Evolutionary conservation across 441 rosid genomes (phyloP).

Genomic region (Syzygium malaccense): DNA sequence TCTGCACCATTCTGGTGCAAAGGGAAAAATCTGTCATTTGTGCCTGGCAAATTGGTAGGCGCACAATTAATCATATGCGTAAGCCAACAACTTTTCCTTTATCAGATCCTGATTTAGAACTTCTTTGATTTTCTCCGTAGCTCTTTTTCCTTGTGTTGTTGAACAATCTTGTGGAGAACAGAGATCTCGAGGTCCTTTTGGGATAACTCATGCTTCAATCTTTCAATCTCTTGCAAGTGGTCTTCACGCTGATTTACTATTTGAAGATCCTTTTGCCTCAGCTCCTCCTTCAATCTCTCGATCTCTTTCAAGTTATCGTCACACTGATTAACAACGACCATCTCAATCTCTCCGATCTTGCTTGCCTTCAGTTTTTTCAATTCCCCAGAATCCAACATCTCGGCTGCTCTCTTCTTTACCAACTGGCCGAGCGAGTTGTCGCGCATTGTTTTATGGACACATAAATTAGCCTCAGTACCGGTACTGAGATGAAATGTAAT

Average conservation of each 20-base stretch:
- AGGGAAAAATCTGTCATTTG: not conserved
- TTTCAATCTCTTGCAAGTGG: constrained; percentile 44
- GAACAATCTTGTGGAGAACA: constrained; percentile 42
- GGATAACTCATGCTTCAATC: constrained; percentile 35
- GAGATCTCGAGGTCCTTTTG: constrained; percentile 34
- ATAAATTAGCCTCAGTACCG: constrained; percentile 29
- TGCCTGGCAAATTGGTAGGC: not conserved
- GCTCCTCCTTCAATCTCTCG: constrained; percentile 8
- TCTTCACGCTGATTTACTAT: not conserved
- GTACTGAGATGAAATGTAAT: constrained; percentile 22
- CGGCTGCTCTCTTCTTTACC: constrained; percentile 12
- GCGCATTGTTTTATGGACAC: constrained; percentile 44
- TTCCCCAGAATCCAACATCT: constrained; percentile 16
- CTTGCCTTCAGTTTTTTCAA: constrained; percentile 34
- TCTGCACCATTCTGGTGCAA: not conserved
- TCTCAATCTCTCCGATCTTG: not conserved
- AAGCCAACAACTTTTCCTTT: not conserved
- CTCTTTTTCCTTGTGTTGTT: constrained; percentile 20
- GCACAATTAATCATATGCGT: not conserved
- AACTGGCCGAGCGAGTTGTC: constrained; percentile 10
- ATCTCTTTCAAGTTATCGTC: constrained; percentile 8
- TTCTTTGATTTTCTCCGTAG: not conserved
- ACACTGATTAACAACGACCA: not conserved
- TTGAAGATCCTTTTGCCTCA: not conserved
- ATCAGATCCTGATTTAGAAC: not conserved